These are phyloP conservation scores for Saccharomyces jurei DNA, from an alignment of 805 yeast species.

Conservation along the genomic window DNA sequence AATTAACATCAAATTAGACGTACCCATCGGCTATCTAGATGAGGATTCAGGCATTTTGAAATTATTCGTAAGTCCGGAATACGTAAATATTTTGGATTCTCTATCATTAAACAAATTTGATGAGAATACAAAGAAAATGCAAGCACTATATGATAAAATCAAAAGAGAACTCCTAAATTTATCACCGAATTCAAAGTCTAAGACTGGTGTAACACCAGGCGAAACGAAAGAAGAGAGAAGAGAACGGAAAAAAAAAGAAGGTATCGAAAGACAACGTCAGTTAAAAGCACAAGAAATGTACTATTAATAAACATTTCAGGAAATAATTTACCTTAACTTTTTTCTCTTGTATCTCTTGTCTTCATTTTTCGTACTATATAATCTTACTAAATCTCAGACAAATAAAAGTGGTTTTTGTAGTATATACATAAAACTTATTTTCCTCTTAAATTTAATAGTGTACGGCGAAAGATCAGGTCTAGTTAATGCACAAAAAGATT, in stretches of 20 bases:
- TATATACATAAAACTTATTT: slow-evolving; percentile 1
- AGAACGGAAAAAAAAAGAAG: slow-evolving; percentile 46
- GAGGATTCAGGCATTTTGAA: slow-evolving; percentile 26
- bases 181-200: background rate
- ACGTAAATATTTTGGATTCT: slow-evolving; percentile 43
- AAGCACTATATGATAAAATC: slow-evolving; percentile 39
- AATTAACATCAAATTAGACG: slow-evolving; percentile 56
- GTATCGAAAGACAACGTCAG: slow-evolving; percentile 21
- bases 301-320: background rate
- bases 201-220: background rate
- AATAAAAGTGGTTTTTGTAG: background rate
- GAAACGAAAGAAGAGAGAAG: slow-evolving; percentile 56
- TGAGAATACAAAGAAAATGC: slow-evolving; percentile 55
- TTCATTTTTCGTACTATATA: background rate
- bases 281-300: slow-evolving; percentile 1
- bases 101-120: slow-evolving; percentile 55
- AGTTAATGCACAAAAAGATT: slow-evolving; percentile 9
- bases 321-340: background rate
- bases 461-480: background rate
- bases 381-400: background rate
- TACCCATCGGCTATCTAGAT: slow-evolving; percentile 59
- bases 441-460: background rate
- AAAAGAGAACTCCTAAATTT: slow-evolving; percentile 24
- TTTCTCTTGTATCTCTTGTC: background rate
- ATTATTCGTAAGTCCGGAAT: slow-evolving; percentile 43